These are phyloP conservation scores for Neurospora sp. DNA, from an alignment of 495 filamentous ascomycete genomes.

Conservation along the genomic window DNA sequence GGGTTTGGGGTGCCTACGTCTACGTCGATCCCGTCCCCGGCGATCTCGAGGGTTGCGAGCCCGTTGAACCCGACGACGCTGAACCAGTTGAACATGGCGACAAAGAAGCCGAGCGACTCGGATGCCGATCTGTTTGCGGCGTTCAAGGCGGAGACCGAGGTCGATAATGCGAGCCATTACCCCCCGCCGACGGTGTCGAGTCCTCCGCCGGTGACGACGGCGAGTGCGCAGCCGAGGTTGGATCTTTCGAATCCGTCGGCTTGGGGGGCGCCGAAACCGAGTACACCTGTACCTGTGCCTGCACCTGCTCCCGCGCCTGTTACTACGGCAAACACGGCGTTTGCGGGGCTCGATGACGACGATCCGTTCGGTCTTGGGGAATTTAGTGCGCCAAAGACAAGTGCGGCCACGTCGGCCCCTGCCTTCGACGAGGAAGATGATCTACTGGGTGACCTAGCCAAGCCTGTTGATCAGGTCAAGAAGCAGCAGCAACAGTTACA, in stretches of 20 bases:
- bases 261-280: slow-evolving; percentile 21
- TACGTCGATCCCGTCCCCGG: slow-evolving; percentile 11
- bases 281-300: not conserved
- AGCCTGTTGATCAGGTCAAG: slow-evolving; percentile 72
- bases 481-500: slow-evolving; percentile 29
- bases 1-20: slow-evolving; percentile 18
- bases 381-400: slow-evolving; percentile 36
- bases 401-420: slow-evolving; percentile 22
- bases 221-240: slow-evolving; percentile 12
- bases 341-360: slow-evolving; percentile 38
- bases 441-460: slow-evolving; percentile 75
- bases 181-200: slow-evolving; percentile 37
- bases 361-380: slow-evolving; percentile 84
- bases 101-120: slow-evolving; percentile 20
- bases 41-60: slow-evolving; percentile 1
- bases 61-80: slow-evolving; percentile 11
- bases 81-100: not conserved
- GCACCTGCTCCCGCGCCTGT: slow-evolving; percentile 4
- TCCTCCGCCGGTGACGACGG: slow-evolving; percentile 10
- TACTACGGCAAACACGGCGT: slow-evolving; percentile 13
- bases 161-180: slow-evolving; percentile 50
- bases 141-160: slow-evolving; percentile 47
- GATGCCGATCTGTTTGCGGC: slow-evolving; percentile 55
- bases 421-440: slow-evolving; percentile 77
- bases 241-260: slow-evolving; percentile 29